Conservation (phyloP, 208 protist genomes). For the Crithidia brevicula region DNA sequence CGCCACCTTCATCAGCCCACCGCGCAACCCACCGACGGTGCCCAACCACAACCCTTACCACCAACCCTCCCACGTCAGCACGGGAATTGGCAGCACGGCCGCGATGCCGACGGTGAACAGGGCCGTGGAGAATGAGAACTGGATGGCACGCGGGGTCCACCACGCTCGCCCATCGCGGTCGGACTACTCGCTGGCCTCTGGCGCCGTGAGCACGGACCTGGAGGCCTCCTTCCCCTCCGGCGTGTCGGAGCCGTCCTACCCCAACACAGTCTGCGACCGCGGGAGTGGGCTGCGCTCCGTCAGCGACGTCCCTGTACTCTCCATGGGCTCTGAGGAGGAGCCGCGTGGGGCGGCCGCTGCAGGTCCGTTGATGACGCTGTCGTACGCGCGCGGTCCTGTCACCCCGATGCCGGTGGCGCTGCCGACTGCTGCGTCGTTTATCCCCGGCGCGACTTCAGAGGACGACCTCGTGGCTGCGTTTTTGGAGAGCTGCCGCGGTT, state of each 20-base stretch:
- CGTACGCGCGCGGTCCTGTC: background rate
- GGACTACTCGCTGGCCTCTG: slow-evolving; percentile 11
- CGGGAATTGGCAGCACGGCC: background rate
- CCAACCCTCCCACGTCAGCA: slow-evolving; percentile 18
- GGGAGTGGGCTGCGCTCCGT: slow-evolving; percentile 19
- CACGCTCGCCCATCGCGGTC: background rate
- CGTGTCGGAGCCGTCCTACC: background rate
- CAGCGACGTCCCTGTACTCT: slow-evolving; percentile 35
- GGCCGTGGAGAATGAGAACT: slow-evolving; percentile 2
- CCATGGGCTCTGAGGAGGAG: slow-evolving; percentile 19
- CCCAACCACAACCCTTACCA: too few relatives aligned
- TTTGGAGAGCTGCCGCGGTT: slow-evolving; percentile 32
- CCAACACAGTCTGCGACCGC: slow-evolving; percentile 6
- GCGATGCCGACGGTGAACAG: background rate
- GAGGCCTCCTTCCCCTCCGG: slow-evolving; percentile 12
- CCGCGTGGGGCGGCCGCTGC: background rate
- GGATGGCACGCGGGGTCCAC: slow-evolving; percentile 6
- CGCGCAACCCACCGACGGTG: slow-evolving; percentile 38
- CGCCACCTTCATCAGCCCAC: slow-evolving; percentile 68
- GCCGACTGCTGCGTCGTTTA: slow-evolving; percentile 2
- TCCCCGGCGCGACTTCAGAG: background rate
- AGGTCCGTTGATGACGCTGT: background rate
- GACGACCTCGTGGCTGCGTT: slow-evolving; percentile 29
- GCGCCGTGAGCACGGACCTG: slow-evolving; percentile 16
- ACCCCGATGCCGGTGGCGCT: slow-evolving; percentile 5